Evolutionary conservation across 345 rosid species (phyloP).

Genomic region (Eucalyptus erythrocorys): DNA sequence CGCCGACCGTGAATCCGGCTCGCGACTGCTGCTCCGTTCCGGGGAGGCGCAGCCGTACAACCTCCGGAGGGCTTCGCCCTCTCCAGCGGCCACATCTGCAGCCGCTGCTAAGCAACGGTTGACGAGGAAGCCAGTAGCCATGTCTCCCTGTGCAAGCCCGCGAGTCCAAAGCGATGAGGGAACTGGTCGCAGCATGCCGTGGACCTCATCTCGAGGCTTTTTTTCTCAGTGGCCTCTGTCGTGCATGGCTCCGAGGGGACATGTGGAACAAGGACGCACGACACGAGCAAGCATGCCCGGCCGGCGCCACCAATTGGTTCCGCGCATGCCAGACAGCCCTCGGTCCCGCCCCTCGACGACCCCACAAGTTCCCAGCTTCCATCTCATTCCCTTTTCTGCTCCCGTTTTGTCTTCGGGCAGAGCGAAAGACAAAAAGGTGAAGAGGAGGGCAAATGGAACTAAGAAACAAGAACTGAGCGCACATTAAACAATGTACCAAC

Average conservation of each 20-base stretch:
- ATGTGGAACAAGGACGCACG: background rate
- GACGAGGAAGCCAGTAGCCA: background rate
- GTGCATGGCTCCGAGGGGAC: background rate
- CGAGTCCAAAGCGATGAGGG: background rate
- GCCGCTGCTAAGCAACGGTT: background rate
- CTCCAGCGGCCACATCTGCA: background rate
- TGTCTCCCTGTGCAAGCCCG: background rate
- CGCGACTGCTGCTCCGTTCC: background rate
- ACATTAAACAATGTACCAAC: background rate
- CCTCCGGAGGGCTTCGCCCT: background rate
- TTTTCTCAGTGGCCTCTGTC: background rate
- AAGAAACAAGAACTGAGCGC: background rate
- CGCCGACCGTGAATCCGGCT: background rate
- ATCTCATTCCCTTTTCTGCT: background rate
- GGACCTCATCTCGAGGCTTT: background rate
- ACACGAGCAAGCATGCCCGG: slow-evolving; percentile 29
- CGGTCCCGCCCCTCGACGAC: slow-evolving; percentile 17
- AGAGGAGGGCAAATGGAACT: background rate
- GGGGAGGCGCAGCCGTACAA: background rate
- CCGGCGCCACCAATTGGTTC: slow-evolving; percentile 1
- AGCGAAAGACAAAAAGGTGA: background rate
- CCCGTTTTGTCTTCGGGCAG: background rate
- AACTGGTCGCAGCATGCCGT: background rate
- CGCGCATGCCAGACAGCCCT: slow-evolving; percentile 37
- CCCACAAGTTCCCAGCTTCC: background rate